These are phyloP conservation scores for Diaporthe eres DNA, from an alignment of 2,329 filamentous ascomycete species.

Conservation along the genomic window DNA sequence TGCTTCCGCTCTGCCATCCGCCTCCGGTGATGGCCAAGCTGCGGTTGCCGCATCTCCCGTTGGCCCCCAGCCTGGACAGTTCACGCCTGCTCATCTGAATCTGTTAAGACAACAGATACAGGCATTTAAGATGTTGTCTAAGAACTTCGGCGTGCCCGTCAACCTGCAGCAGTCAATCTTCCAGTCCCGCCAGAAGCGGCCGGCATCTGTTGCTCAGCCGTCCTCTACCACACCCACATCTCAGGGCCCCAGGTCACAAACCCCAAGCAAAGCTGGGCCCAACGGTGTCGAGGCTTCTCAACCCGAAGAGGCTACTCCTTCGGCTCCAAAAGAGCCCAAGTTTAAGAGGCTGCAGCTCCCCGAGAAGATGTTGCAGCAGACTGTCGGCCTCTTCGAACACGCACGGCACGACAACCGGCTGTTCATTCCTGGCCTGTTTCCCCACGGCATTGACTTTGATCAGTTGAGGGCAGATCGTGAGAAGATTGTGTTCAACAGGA, in stretches of 20 bases:
- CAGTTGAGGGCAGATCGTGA: slow-evolving; percentile 89
- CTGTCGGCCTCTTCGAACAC: slow-evolving; percentile 86
- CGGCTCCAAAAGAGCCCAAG: slow-evolving; percentile 59
- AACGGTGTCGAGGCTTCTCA: slow-evolving; percentile 59
- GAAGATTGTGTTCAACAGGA: slow-evolving; percentile 89
- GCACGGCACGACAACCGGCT: slow-evolving; percentile 80
- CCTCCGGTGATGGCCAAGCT: slow-evolving; percentile 49
- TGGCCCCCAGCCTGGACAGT: slow-evolving; percentile 62
- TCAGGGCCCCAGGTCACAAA: slow-evolving; percentile 50
- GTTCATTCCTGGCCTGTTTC: slow-evolving; percentile 89
- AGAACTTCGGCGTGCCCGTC: slow-evolving; percentile 85
- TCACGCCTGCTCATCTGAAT: slow-evolving; percentile 83
- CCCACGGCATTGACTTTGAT: slow-evolving; percentile 89
- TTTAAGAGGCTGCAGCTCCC: slow-evolving; percentile 85
- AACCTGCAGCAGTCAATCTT: slow-evolving; percentile 88
- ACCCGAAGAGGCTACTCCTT: slow-evolving; percentile 44
- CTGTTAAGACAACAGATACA: slow-evolving; percentile 88
- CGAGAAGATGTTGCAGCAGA: slow-evolving; percentile 64
- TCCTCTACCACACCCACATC: slow-evolving; percentile 51
- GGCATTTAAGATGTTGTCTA: slow-evolving; percentile 91
- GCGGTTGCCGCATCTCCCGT: slow-evolving; percentile 51
- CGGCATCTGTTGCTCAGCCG: slow-evolving; percentile 66
- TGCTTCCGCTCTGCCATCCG: slow-evolving; percentile 56
- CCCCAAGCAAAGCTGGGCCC: slow-evolving; percentile 51
- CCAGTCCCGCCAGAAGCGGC: slow-evolving; percentile 77